Conservation (phyloP, 1,139 yeast genomes). For the Insectozyma bohioensis region DNA sequence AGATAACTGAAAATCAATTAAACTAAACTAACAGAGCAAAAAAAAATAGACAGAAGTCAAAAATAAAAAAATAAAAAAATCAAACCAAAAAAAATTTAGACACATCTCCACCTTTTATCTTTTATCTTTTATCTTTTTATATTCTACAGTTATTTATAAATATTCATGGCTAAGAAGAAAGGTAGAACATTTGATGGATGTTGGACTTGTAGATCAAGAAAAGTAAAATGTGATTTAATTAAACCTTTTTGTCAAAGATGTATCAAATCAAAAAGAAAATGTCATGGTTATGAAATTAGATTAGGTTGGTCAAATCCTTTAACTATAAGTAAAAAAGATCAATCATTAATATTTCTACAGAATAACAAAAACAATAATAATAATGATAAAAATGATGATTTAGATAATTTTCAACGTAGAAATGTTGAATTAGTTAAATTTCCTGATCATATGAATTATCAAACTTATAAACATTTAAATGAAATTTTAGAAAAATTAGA, state of each 20-base stretch:
- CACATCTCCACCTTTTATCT: no score
- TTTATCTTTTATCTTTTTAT: not conserved
- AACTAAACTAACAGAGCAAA: no score
- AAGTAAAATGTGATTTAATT: slow-evolving; percentile 50
- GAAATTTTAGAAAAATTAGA: slow-evolving; percentile 30
- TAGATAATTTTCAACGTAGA: slow-evolving; percentile 34
- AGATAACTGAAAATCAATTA: no score
- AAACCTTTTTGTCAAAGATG: slow-evolving; percentile 47
- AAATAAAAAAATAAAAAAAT: no score
- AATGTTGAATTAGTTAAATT: slow-evolving; percentile 36
- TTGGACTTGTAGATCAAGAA: slow-evolving; percentile 52
- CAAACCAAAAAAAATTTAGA: no score
- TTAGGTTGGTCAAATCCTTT: slow-evolving; percentile 43
- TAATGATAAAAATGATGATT: slow-evolving; percentile 19
- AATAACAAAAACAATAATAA: slow-evolving; percentile 14
- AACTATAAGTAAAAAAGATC: slow-evolving; percentile 21
- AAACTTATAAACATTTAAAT: slow-evolving; percentile 32
- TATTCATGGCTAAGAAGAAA: slow-evolving; percentile 16
- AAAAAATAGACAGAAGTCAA: no score
- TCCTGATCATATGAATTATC: slow-evolving; percentile 32
- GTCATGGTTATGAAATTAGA: slow-evolving; percentile 42
- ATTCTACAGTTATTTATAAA: not conserved
- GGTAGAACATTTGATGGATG: slow-evolving; percentile 50
- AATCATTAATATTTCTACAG: slow-evolving; percentile 21
- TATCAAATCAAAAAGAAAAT: slow-evolving; percentile 36